These are phyloP conservation scores for Arachis stenosperma DNA, from an alignment of 306 rosid species.

Conservation along the genomic window DNA sequence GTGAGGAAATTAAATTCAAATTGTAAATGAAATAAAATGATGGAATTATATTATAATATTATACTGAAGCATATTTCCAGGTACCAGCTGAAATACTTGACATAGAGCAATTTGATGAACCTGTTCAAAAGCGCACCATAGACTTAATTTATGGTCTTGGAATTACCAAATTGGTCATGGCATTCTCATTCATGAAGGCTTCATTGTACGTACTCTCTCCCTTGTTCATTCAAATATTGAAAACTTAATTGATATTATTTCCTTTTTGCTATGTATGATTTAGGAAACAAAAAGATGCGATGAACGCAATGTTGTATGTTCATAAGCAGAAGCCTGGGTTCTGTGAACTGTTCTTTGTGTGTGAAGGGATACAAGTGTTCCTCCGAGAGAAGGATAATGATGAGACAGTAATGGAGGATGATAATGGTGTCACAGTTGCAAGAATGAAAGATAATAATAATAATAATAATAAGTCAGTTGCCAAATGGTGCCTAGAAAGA, in stretches of 20 bases:
- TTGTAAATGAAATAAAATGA: too few species aligned
- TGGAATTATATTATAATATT: not conserved
- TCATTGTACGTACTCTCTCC: conserved; percentile 37
- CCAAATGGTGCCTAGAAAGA: conserved; percentile 71
- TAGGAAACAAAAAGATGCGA: conserved; percentile 74
- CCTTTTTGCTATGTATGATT: not conserved
- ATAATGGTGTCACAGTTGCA: conserved; percentile 64
- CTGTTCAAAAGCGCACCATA: conserved; percentile 53
- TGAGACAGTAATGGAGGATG: conserved; percentile 77
- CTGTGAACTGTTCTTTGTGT: conserved; percentile 72
- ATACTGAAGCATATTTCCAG: conserved; percentile 43
- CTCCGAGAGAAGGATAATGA: conserved; percentile 49
- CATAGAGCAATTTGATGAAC: conserved; percentile 62
- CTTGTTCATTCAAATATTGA: not conserved
- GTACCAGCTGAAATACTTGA: conserved; percentile 60
- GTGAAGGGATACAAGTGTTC: conserved; percentile 74
- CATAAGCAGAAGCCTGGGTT: conserved; percentile 66
- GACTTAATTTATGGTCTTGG: conserved; percentile 63
- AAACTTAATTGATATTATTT: not conserved
- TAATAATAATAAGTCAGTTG: conserved; percentile 6
- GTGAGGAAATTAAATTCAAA: not conserved
- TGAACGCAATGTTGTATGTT: conserved; percentile 68
- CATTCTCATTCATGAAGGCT: conserved; percentile 70
- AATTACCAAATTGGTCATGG: conserved; percentile 75
- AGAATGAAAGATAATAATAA: conserved; percentile 63